Evolutionary conservation across 805 yeast species (phyloP).

Genomic region (Isabelozyma rhagii): DNA sequence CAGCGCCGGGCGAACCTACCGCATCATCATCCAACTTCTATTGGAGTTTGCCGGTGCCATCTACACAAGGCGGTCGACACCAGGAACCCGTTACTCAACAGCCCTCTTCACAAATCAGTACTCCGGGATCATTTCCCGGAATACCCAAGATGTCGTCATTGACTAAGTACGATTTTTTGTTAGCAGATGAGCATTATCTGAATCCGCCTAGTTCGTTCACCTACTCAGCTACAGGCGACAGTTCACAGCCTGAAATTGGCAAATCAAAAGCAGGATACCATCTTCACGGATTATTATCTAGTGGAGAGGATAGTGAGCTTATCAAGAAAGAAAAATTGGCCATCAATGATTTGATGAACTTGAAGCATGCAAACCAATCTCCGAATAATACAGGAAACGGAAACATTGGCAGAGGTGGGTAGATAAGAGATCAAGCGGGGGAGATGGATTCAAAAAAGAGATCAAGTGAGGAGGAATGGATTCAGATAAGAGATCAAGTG

Average conservation of each 20-base stretch:
- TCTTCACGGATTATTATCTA: not conserved
- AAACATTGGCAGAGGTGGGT: not conserved
- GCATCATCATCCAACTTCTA: not conserved
- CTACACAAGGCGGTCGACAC: not conserved
- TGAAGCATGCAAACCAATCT: conserved; percentile 12
- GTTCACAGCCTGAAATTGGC: not conserved
- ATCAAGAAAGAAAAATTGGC: conserved; percentile 28
- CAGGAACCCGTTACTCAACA: not conserved
- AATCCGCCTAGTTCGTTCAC: conserved; percentile 8
- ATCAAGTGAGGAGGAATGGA: not conserved
- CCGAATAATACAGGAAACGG: not conserved
- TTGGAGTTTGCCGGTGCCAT: not conserved
- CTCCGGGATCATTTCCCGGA: not conserved
- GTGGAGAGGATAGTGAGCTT: conserved; percentile 14
- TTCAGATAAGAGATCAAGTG: not conserved
- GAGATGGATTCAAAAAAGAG: not conserved
- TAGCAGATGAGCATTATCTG: conserved; percentile 18
- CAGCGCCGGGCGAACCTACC: not conserved
- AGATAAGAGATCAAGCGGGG: not conserved
- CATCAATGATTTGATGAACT: conserved; percentile 24
- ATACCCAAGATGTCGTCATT: conserved; percentile 11
- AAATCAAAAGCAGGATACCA: not conserved
- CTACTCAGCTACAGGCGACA: not conserved
- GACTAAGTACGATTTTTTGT: conserved; percentile 17
- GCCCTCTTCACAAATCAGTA: not conserved